Conservation (phyloP, 805 yeast species). For the Saccharomyces paradoxus region DNA sequence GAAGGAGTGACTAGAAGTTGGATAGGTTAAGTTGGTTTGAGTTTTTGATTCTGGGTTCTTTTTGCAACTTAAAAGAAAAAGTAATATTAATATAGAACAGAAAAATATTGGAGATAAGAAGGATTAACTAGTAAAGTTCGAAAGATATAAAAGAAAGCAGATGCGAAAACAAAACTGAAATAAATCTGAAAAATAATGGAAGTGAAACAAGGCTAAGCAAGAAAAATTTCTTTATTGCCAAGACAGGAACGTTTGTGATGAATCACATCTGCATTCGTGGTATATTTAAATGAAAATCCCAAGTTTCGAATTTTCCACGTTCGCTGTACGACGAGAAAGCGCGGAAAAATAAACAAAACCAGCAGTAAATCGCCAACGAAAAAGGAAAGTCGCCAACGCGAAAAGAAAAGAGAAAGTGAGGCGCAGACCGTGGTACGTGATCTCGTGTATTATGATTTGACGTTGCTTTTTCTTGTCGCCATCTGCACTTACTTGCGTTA, state of each 20-base stretch:
- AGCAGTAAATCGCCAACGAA: conserved; percentile 1
- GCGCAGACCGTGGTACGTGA: not conserved
- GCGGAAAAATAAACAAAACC: not conserved
- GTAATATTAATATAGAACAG: not conserved
- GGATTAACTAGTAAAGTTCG: not conserved
- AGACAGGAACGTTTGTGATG: not conserved
- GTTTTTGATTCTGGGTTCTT: not conserved
- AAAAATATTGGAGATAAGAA: not conserved
- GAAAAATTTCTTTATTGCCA: not conserved
- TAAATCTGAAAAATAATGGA: not conserved
- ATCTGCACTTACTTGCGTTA: not conserved
- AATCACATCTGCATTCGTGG: not conserved
- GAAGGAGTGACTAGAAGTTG: conserved; percentile 27
- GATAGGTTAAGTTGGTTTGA: conserved; percentile 6
- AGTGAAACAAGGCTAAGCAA: not conserved
- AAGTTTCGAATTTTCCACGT: not conserved
- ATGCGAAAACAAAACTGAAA: not conserved
- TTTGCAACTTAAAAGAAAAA: not conserved
- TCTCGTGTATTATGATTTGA: not conserved
- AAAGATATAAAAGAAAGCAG: not conserved
- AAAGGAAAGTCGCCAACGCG: not conserved
- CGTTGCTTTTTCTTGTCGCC: not conserved
- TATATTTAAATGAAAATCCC: not conserved
- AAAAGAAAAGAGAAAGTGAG: conserved; percentile 1
- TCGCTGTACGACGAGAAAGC: not conserved